These are phyloP conservation scores for Fusarium metavorans DNA, from an alignment of 2,329 filamentous ascomycete species.

Conservation along the genomic window DNA sequence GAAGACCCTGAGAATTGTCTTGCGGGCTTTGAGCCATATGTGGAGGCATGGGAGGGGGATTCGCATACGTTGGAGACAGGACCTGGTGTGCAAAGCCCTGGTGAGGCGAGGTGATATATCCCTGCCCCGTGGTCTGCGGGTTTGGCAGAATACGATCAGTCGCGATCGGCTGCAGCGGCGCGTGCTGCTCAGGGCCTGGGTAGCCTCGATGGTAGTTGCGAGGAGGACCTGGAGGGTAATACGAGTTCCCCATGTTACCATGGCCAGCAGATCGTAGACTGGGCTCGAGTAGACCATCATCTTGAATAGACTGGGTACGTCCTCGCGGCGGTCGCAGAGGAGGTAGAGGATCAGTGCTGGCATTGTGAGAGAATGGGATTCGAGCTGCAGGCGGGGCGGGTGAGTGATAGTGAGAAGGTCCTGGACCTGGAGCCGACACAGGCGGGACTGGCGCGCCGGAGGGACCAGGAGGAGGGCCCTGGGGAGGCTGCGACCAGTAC, in stretches of 20 bases:
- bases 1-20: conserved; percentile 48
- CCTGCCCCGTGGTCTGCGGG: conserved; percentile 46
- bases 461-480: conserved; percentile 44
- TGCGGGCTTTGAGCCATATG: conserved; percentile 52
- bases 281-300: conserved; percentile 50
- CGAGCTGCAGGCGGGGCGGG: conserved; percentile 46
- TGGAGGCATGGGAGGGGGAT: conserved; percentile 45
- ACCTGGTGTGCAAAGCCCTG: conserved; percentile 48
- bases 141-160: conserved; percentile 52
- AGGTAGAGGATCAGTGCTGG: conserved; percentile 52
- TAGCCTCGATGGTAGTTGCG: conserved; percentile 50
- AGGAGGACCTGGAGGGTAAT: conserved; percentile 48
- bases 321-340: conserved; percentile 54
- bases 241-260: conserved; percentile 40
- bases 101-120: conserved; percentile 52
- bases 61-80: conserved; percentile 54
- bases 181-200: conserved; percentile 45
- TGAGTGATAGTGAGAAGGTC: conserved; percentile 43
- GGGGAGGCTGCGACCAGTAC: conserved; percentile 52
- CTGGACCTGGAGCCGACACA: conserved; percentile 33
- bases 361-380: conserved; percentile 52
- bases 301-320: conserved; percentile 50
- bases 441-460: conserved; percentile 31
- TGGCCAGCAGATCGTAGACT: conserved; percentile 47
- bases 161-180: conserved; percentile 46